These are phyloP conservation scores for Silene conica DNA, from an alignment of 148 eudicot species.

Conservation along the genomic window DNA sequence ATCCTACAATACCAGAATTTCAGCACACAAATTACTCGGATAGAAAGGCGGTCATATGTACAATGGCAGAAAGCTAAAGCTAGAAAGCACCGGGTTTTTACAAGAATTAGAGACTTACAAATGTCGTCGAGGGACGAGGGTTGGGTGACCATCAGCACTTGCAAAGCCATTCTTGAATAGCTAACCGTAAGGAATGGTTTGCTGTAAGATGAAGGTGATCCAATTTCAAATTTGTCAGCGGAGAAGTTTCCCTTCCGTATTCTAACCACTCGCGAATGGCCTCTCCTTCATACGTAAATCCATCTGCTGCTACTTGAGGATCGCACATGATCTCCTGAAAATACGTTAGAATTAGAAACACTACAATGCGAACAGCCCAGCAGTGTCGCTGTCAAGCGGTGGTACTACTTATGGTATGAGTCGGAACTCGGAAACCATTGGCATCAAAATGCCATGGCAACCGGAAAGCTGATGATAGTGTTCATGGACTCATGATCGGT, in stretches of 20 bases:
- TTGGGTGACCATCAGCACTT: constrained; percentile 37
- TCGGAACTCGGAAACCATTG: too few species aligned
- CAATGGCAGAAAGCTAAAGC: background rate
- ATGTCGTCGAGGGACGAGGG: background rate
- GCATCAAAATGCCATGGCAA: background rate
- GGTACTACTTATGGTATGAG: background rate
- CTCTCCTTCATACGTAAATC: constrained; percentile 77
- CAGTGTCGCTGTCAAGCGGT: too few species aligned
- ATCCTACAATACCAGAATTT: background rate
- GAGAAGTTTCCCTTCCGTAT: constrained; percentile 76
- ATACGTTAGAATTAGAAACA: background rate
- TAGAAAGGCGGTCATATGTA: background rate
- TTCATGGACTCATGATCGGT: too few species aligned
- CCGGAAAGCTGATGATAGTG: background rate
- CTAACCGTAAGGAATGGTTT: constrained; percentile 55
- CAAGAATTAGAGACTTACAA: background rate
- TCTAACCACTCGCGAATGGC: constrained; percentile 64
- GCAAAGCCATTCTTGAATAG: constrained; percentile 90
- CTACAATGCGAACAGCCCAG: background rate
- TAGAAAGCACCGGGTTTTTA: constrained; percentile 14
- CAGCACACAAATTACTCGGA: background rate
- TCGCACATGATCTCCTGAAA: constrained; percentile 84
- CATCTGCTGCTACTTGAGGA: constrained; percentile 89
- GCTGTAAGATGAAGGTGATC: constrained; percentile 66
- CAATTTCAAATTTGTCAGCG: constrained; percentile 76